Percentiles rank a stretch among this genome's conserved stretches.
These are phyloP conservation scores for Sesbania bispinosa DNA, from an alignment of 306 rosid species.

Conservation along the genomic window DNA sequence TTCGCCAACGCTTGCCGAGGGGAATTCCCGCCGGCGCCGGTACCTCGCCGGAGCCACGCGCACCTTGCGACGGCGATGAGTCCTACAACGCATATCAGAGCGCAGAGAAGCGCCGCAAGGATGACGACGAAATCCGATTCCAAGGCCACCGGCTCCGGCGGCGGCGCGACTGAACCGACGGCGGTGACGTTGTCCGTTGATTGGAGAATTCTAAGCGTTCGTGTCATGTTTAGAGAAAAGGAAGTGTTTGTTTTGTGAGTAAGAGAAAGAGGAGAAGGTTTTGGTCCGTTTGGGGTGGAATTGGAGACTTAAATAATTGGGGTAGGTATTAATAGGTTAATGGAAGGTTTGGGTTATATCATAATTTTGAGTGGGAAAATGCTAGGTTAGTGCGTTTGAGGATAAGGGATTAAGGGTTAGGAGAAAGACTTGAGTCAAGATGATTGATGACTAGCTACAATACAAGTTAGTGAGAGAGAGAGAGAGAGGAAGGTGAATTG, in stretches of 20 bases:
- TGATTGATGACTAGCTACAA: slow-evolving; percentile 7
- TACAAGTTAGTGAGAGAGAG: background rate
- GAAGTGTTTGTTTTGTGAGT: background rate
- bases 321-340: slow-evolving; percentile 33
- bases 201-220: slow-evolving; percentile 34
- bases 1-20: slow-evolving; percentile 45
- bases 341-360: background rate
- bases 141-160: slow-evolving; percentile 53
- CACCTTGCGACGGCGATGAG: slow-evolving; percentile 77
- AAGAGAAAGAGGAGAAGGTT: background rate
- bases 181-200: slow-evolving; percentile 2
- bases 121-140: slow-evolving; percentile 77
- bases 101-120: slow-evolving; percentile 70
- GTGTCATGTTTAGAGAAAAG: slow-evolving; percentile 38
- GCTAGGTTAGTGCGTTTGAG: slow-evolving; percentile 10
- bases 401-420: slow-evolving; percentile 32
- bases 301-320: slow-evolving; percentile 22
- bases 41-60: slow-evolving; percentile 68
- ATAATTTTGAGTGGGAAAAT: background rate
- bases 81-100: slow-evolving; percentile 75
- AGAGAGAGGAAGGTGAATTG: background rate
- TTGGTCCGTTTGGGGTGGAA: background rate
- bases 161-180: slow-evolving; percentile 36
- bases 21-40: slow-evolving; percentile 14
- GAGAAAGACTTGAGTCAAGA: slow-evolving; percentile 34